These are phyloP conservation scores for Combretum micranthum DNA, from an alignment of 345 rosid genomes.

Conservation along the genomic window DNA sequence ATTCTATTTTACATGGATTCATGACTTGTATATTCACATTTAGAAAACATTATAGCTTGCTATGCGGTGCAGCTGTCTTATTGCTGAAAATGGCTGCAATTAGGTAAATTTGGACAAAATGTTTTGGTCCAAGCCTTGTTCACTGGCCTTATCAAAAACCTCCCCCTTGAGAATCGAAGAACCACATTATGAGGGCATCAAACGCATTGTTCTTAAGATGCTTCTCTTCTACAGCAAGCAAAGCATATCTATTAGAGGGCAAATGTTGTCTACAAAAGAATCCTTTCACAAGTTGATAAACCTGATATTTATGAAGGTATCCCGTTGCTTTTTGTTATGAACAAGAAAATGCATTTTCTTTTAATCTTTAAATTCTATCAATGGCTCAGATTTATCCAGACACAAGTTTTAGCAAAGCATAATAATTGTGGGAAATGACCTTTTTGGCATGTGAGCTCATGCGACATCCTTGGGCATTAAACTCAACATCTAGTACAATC, in stretches of 20 bases:
- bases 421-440: no score
- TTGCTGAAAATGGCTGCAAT: conserved; percentile 8
- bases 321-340: conserved; percentile 1
- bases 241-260: conserved; percentile 83
- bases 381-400: no score
- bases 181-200: conserved; percentile 61
- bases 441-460: no score
- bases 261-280: conserved; percentile 59
- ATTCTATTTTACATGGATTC: background rate
- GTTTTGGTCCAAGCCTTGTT: conserved; percentile 84
- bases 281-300: conserved; percentile 64
- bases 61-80: background rate
- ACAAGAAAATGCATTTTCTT: no score
- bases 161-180: conserved; percentile 73
- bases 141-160: conserved; percentile 65
- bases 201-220: conserved; percentile 48
- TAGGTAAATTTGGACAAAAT: conserved; percentile 71
- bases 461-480: no score
- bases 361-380: no score
- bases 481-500: no score
- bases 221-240: conserved; percentile 84
- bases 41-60: background rate
- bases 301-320: conserved; percentile 80
- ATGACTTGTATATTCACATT: background rate
- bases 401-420: no score